phyloP scores from a whole-genome alignment of 2,329 filamentous ascomycete species.

The Calycina herbarum region DNA sequence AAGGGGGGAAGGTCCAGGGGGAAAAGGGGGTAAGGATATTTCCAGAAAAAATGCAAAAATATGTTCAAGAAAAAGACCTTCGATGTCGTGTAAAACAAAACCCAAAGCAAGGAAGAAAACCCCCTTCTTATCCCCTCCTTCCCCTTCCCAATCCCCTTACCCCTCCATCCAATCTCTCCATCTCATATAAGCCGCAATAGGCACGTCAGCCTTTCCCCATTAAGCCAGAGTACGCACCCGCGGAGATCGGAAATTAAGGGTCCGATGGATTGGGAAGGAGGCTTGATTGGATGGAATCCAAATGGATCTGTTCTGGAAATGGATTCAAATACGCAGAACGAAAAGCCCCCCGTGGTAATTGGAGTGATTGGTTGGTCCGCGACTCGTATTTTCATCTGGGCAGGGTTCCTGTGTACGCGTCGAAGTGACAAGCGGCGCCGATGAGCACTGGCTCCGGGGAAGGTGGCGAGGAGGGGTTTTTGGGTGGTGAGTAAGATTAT shows the following conservation, averaged over 20 bases:
- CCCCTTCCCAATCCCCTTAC: not conserved
- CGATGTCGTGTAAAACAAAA: not conserved
- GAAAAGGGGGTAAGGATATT: not conserved
- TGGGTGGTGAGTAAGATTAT: too few relatives aligned
- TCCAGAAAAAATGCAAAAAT: not conserved
- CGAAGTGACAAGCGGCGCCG: not conserved
- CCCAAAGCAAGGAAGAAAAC: not conserved
- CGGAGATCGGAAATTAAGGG: not conserved
- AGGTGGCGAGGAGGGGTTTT: too few relatives aligned
- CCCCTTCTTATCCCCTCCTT: not conserved
- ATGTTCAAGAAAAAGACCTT: not conserved
- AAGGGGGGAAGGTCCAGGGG: not conserved
- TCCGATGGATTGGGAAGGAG: not conserved
- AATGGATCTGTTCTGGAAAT: not conserved
- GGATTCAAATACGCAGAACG: too few relatives aligned
- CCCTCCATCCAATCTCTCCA: constrained; percentile 3
- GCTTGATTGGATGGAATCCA: not conserved
- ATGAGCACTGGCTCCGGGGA: not conserved
- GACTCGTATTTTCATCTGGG: not conserved
- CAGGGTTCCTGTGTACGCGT: not conserved
- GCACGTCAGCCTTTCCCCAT: not conserved
- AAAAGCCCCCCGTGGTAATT: too few relatives aligned
- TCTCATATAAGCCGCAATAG: not conserved
- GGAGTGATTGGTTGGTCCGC: not conserved
- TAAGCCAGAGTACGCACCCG: not conserved